Evolutionary conservation across 345 rosid genomes (phyloP), one percentile per base, ranked within the genome.

Genomic region (Punica granatum): DNA sequence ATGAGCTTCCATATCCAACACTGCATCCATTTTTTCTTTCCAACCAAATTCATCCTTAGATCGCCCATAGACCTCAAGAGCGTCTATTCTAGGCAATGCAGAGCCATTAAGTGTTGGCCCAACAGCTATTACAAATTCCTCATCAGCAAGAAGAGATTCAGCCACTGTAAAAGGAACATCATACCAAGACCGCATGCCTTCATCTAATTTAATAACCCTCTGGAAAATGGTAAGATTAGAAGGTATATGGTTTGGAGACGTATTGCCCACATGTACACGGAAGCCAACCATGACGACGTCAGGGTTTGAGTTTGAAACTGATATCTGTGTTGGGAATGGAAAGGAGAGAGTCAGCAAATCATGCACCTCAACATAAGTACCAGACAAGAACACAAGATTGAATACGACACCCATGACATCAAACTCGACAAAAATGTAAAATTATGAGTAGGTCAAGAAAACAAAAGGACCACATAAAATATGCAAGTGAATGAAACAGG

Each of bases 1-100:
- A 77, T 86, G 98, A 75, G 98, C 92, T 81, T 94, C 99, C 92
- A 91, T 86, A 68, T 91, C 98, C 80, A 93, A 70, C 49, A 89
- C 86, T 65, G 82, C 87, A 79, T 91, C 96, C 88, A 92, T 86
- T 73, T 91, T 91, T 78, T 94, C 99, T 80, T 94, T 94, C 99
- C 99, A 94, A 63, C 99, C 99, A 84, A 91, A 94, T 82, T 94
- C 99, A 82, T 94, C 98, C 82, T 94, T 94, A 75, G 92, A 88
- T 61, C 92, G 92, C 42, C 99, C 98, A 80, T 94, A 89, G 39
- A 91, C 92, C 83, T 94, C 99, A 75, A 94, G 98, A 11, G 82
- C 83, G 37, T 94, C 99, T 69, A 94, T 86, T 83, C 99, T 88
- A 41, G 99, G 92, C 39, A 85, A 67, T 61, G 86, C 76, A 69